These are phyloP conservation scores for Entoloma clypeatum DNA, from an alignment of 1,284 basidiomycete genomes.

Conservation along the genomic window DNA sequence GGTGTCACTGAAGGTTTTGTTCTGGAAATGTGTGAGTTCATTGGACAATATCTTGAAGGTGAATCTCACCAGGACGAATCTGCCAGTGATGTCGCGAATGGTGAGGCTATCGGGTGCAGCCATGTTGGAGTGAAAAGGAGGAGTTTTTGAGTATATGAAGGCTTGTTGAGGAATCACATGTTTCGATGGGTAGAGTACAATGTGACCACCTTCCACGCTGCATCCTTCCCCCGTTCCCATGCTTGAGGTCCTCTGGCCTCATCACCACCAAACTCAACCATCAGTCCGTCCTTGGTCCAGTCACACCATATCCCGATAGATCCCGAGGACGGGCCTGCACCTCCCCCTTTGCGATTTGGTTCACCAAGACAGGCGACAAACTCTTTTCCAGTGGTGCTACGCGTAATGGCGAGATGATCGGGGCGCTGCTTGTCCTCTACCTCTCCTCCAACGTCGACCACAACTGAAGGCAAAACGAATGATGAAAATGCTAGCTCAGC, in stretches of 20 bases:
- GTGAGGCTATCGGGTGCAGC: constrained; percentile 47
- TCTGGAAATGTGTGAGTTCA: constrained; percentile 37
- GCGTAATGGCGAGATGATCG: constrained; percentile 40
- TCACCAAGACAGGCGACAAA: constrained; percentile 76
- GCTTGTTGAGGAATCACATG: constrained; percentile 7
- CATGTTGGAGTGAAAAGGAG: constrained; percentile 14
- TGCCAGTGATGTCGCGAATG: constrained; percentile 49
- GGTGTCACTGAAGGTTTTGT: constrained; percentile 53
- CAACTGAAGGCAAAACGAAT: constrained; percentile 50
- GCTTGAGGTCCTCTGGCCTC: constrained; percentile 74
- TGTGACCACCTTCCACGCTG: constrained; percentile 70
- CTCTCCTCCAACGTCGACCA: constrained; percentile 37
- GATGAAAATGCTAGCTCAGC: constrained; percentile 48
- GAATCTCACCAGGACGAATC: constrained; percentile 43
- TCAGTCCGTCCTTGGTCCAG: constrained; percentile 76
- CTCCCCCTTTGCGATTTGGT: constrained; percentile 83
- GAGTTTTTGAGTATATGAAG: not conserved
- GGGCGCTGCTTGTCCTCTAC: constrained; percentile 39
- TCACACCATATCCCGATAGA: constrained; percentile 90
- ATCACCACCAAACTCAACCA: constrained; percentile 79
- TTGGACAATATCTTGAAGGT: not conserved
- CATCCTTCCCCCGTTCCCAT: constrained; percentile 82
- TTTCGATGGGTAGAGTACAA: constrained; percentile 43
- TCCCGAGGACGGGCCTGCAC: constrained; percentile 73
- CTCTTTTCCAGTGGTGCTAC: constrained; percentile 65